Evolutionary conservation across 768 basidiomycete species (phyloP).

Genomic region (Lactarius evosmus): DNA sequence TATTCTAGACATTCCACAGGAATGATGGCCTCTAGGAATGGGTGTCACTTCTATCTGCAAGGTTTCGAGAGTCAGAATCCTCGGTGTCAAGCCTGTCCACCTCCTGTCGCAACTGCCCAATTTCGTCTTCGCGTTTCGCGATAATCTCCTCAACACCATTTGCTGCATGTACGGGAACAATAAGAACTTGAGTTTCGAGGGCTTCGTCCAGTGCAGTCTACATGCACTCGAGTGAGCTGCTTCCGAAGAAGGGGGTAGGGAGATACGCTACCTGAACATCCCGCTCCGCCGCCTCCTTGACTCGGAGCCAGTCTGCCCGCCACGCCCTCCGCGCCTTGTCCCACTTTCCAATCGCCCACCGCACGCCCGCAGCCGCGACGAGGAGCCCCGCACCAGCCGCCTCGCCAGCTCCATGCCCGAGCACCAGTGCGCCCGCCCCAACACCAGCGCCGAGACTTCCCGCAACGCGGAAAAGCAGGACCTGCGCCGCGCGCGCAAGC

Average conservation of each 20-base stretch:
- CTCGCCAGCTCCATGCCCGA: conserved; percentile 21
- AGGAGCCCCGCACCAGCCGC: conserved; percentile 31
- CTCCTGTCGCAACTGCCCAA: conserved; percentile 15
- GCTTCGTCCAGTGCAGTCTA: conserved; percentile 23
- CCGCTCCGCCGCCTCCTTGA: conserved; percentile 32
- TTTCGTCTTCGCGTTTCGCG: conserved; percentile 17
- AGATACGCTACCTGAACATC: conserved; percentile 29
- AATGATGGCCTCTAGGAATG: neutral
- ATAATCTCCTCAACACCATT: conserved; percentile 27
- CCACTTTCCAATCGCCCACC: conserved; percentile 33
- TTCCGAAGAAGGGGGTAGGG: neutral
- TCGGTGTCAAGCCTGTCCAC: conserved; percentile 7
- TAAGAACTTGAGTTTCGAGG: conserved; percentile 26
- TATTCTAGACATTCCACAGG: conserved; percentile 15
- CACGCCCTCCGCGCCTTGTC: conserved; percentile 31
- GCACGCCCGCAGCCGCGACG: conserved; percentile 23
- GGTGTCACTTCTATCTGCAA: neutral
- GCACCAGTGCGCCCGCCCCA: conserved; percentile 28
- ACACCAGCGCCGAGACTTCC: conserved; percentile 24
- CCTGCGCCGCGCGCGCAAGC: conserved; percentile 33
- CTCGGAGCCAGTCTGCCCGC: conserved; percentile 33
- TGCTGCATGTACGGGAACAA: conserved; percentile 26
- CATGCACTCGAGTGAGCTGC: neutral
- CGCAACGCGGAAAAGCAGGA: conserved; percentile 24
- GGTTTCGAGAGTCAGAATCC: neutral